Base-by-base conservation (phyloP, 805 yeast species). In the Cyberlindnera mycetangii region DNA sequence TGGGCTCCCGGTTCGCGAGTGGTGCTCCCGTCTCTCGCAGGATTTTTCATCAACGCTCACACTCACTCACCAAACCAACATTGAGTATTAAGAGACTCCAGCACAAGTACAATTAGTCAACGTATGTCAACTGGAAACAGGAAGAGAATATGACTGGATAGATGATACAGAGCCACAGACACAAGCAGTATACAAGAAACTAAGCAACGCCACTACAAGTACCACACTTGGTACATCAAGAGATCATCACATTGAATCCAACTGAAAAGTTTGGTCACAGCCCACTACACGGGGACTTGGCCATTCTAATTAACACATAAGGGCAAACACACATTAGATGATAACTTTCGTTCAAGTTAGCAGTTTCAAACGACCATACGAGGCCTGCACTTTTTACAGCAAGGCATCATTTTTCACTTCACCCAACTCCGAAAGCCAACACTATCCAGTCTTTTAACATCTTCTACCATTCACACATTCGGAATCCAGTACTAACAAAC, bases 401-500 rank as follows among this genome's bases (percentile, higher is more conserved):
- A 8, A 18, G 35, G 19, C 24, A 32, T 10, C 21, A 18, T 32
- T 22, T 32, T 7, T n/a, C n/a, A n/a, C n/a, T n/a, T n/a, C n/a
- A n/a, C n/a, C n/a, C n/a, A n/a, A n/a, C n/a, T n/a, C n/a, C n/a
- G n/a, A n/a, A n/a, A n/a, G 14, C 12, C 35, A 32, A 5, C 32
- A 37, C 32, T 8, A 8, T 20, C 28, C 21, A 14, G n/a, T 14
- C 32, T 21, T 7, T n/a, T 10, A 5, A 21, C 3, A 7, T 10
- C 32, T 8, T 20, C 30, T 6, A 32, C 32, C 17, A 39, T 16
- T 14, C 8, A 35, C 36, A 31, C 21, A 21, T 20, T n/a, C n/a
- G n/a, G 28, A 10, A 25, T n/a, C 10, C 28, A 25, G 28, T 52
- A 56, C 59, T 58, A 56, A 54, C 59, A 48, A 31, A n/a, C 9